Evolutionary conservation across 2,329 filamentous ascomycete species (phyloP), one percentile per base, ranked within the genome.

Genomic region (Dactylonectria macrodidyma): DNA sequence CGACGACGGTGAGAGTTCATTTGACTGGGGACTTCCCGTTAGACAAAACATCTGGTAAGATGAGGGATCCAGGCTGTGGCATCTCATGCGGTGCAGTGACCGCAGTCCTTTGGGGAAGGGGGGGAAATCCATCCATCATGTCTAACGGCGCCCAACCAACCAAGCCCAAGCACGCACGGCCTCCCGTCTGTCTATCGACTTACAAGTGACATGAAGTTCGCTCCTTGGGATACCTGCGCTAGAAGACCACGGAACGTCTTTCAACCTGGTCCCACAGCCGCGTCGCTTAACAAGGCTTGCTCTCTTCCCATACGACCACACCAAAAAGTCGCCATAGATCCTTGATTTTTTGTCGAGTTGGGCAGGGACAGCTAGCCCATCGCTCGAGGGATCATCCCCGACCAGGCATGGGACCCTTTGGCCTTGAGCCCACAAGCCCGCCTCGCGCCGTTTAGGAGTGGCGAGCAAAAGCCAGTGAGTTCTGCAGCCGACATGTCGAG

Each of bases 291-390:
- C 46, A 51, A 41, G 48, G 38, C 38, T 22, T 55, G 34, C 46
- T 46, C 44, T 38, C 33, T 56, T 46, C 38, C 52, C 52, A 58
- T 63, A 46, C 60, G 44, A 41, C 55, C 38, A 47, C 36, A 52
- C 47, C 33, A 16, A 55, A 59, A 60, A 51, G 47, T 19, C n/a
- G 48, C 36, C 36, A 52, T 70, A 71, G 68, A 74, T 73, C 68
- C 72, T 71, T 74, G 72, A 67, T 74, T 70, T 67, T 57, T 66
- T 51, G 50, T 58, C 38, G 26, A 52, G 67, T 70, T 72, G 72
- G 71, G 73, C 68, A 71, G 67, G 65, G 67, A 69, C 63, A 67
- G 50, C 66, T 68, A 63, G 64, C 51, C 65, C 58, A 48, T 44
- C 59, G 44, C 41, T 69, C 50, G 59, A 68, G 67, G 66, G 65